Conservation (phyloP, 2,329 filamentous ascomycete genomes). For the Ophiostoma populinum region DNA sequence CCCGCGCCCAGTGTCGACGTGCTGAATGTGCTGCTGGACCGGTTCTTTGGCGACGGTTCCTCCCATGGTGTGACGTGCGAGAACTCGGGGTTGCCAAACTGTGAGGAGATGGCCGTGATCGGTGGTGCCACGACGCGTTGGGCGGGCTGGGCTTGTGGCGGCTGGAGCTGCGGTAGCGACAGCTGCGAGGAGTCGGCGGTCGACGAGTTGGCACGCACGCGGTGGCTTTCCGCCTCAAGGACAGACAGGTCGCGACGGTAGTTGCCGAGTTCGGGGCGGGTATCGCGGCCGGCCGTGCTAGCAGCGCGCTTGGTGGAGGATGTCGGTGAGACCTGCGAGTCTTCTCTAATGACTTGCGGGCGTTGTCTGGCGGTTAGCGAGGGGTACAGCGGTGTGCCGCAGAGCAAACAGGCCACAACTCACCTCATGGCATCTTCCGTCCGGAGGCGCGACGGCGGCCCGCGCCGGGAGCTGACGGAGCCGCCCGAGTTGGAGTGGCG, state of each 20-base stretch:
- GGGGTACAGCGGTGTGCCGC: constrained; percentile 7
- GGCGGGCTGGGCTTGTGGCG: neutral
- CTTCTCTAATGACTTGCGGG: constrained; percentile 15
- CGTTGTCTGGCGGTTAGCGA: constrained; percentile 4
- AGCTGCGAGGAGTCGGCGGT: neutral
- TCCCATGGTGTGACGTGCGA: constrained; percentile 43
- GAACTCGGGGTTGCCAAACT: constrained; percentile 33
- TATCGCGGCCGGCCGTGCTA: constrained; percentile 35
- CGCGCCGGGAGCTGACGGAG: constrained; percentile 16
- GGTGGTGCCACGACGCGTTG: constrained; percentile 30
- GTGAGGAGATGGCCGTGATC: constrained; percentile 37
- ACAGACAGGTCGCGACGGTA: constrained; percentile 57
- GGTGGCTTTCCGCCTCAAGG: constrained; percentile 26
- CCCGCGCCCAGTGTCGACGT: too few relatives aligned
- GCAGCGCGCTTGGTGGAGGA: constrained; percentile 22
- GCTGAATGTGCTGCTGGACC: neutral
- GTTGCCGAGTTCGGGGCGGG: constrained; percentile 45
- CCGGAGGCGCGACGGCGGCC: constrained; percentile 33
- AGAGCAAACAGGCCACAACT: neutral
- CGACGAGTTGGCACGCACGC: neutral
- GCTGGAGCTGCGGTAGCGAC: neutral
- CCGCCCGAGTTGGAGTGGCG: constrained; percentile 6
- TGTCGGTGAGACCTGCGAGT: constrained; percentile 32
- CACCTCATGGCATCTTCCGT: constrained; percentile 27
- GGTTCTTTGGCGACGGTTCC: too few relatives aligned